Base-by-base conservation (phyloP, 1,284 basidiomycete species). In the Earliella scabrosa region DNA sequence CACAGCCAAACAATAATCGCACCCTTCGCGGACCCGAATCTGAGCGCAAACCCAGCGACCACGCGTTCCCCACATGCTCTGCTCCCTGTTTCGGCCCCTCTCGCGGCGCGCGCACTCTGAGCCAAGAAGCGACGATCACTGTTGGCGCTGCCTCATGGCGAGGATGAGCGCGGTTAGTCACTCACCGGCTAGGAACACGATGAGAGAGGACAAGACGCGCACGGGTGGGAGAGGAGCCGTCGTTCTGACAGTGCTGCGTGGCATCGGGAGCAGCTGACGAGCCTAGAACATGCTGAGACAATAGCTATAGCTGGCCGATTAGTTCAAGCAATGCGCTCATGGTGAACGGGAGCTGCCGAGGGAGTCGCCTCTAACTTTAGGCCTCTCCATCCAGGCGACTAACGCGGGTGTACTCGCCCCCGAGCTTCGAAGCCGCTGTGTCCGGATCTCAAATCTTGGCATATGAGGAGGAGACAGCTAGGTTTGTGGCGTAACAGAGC, bases 21-120 rank as follows among this genome's bases (percentile, higher is more conserved):
- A 34, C 36, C 47, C 35, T 39, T 50, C 58, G 51, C 54, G 58
- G 59, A 54, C 49, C 38, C 45, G 31, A 26, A 54, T 56, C 50
- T 48, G 45, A 45, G 40, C 43, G 21, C 44, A 20, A 43, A 36
- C 48, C 14, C 23, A 31, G n/a, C 36, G 35, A n/a, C n/a, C 20
- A 24, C 41, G 27, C 36, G 24, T 21, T 24, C 43, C n/a, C 36
- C 46, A 35, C 29, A 26, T 41, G 23, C 38, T 20, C 18, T 9
- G 16, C 34, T 26, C 23, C 41, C n/a, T n/a, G 31, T 14, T 31
- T 24, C 36, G 35, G 35, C 16, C 26, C 31, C 20, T 16, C 40
- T 10, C 38, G 26, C 29, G 26, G 29, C 39, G 9, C 38, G 6
- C n/a, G 38, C 39, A 11, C 39, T 27, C 13, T 23, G 38, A 16